A percentile compares a stretch with the other conserved stretches of the same genome.
phyloP scores from a whole-genome alignment of 768 basidiomycete species.

The Crucibulum laeve region DNA sequence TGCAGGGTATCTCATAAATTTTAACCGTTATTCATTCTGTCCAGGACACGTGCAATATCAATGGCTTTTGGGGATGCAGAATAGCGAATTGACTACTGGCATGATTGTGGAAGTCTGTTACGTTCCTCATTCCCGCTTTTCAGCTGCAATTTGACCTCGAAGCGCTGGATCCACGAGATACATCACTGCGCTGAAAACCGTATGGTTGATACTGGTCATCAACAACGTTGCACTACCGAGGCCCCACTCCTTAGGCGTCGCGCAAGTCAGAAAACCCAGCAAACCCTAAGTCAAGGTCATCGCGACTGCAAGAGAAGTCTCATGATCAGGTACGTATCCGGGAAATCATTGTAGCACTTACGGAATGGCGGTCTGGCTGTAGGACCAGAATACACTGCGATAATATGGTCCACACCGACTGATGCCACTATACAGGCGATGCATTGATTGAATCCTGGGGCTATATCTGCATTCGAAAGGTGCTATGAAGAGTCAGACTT shows the following conservation, averaged over 20 bases:
- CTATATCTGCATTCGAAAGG: not conserved
- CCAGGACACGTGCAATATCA: too few species aligned
- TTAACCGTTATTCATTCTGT: too few species aligned
- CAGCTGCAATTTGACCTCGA: not conserved
- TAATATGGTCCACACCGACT: not conserved
- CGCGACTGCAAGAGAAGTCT: constrained; percentile 14
- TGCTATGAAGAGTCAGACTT: not conserved
- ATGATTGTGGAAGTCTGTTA: too few species aligned
- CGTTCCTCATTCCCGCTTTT: not conserved
- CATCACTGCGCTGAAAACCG: constrained; percentile 13
- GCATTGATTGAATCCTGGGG: not conserved
- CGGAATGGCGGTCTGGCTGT: not conserved
- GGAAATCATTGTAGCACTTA: not conserved
- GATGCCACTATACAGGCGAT: not conserved
- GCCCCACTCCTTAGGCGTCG: constrained; percentile 12
- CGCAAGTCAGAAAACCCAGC: constrained; percentile 21
- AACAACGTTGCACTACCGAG: constrained; percentile 25
- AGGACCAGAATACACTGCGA: not conserved
- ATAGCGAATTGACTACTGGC: too few species aligned
- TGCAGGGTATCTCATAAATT: too few species aligned
- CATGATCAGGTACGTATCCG: not conserved
- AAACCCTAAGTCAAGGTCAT: constrained; percentile 23
- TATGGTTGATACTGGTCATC: constrained; percentile 20
- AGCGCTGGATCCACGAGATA: constrained; percentile 10
- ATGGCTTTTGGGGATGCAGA: too few species aligned